Evolutionary conservation across 2,329 filamentous ascomycete species (phyloP).

Genomic region (Onygenales sp.): DNA sequence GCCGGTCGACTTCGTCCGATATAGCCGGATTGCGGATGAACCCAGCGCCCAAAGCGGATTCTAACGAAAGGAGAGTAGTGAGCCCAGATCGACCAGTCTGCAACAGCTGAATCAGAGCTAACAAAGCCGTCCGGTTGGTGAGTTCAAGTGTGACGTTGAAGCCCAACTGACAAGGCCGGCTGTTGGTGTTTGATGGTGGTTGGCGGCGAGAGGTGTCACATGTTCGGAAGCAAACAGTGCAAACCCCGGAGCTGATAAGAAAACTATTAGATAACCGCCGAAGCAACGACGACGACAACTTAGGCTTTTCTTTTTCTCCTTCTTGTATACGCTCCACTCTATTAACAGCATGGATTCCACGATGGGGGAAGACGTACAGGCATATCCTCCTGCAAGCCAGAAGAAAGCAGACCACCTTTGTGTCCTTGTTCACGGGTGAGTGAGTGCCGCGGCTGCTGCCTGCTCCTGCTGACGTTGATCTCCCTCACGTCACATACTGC

Average conservation of each 20-base stretch:
- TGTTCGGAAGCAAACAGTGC: background rate
- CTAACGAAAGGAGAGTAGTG: too few species aligned
- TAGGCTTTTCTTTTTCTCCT: background rate
- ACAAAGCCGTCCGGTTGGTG: too few species aligned
- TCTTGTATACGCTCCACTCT: background rate
- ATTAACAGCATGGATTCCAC: background rate
- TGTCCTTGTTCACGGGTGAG: constrained; percentile 54
- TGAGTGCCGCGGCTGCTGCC: constrained; percentile 1
- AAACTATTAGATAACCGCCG: background rate
- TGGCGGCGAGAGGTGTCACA: background rate
- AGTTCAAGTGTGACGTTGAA: background rate
- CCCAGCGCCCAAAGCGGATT: too few species aligned
- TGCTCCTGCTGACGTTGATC: background rate
- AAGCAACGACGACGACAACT: background rate
- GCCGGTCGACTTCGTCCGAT: too few species aligned
- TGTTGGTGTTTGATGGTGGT: background rate
- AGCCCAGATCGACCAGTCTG: too few species aligned
- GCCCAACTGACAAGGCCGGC: too few species aligned
- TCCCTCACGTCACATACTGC: background rate
- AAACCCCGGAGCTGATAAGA: background rate
- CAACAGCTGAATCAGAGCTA: too few species aligned
- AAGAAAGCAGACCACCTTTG: constrained; percentile 43
- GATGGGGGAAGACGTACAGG: background rate
- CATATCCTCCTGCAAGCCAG: background rate
- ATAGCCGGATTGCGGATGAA: too few species aligned